These are phyloP conservation scores for Candida palmyrensis DNA, from an alignment of 805 yeast genomes.

Conservation along the genomic window DNA sequence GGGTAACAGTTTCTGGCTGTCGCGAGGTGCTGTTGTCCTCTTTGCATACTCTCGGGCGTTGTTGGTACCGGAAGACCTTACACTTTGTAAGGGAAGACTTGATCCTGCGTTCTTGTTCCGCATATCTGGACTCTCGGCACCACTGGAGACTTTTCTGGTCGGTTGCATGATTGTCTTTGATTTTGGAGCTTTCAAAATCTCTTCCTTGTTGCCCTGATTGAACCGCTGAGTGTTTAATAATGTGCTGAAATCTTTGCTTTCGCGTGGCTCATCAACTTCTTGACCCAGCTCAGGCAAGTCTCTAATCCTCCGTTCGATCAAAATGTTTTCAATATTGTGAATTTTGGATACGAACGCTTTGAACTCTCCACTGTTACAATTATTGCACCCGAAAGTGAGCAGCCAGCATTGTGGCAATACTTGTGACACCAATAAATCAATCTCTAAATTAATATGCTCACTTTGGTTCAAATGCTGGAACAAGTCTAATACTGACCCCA, in stretches of 20 bases:
- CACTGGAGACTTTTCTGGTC: conserved; percentile 4
- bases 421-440: conserved; percentile 23
- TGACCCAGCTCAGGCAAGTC: conserved; percentile 14
- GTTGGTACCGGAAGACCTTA: neutral
- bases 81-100: conserved; percentile 5
- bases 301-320: conserved; percentile 15
- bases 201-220: conserved; percentile 17
- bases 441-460: conserved; percentile 23
- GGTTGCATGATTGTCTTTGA: conserved; percentile 19
- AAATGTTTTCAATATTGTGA: conserved; percentile 15
- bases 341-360: conserved; percentile 19
- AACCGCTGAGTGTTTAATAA: conserved; percentile 26
- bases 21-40: no score
- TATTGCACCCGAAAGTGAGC: conserved; percentile 34
- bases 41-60: no score
- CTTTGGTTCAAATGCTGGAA: conserved; percentile 47
- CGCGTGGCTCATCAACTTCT: neutral
- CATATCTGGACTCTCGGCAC: conserved; percentile 3
- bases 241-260: conserved; percentile 21
- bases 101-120: conserved; percentile 1
- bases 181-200: conserved; percentile 17
- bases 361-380: conserved; percentile 31
- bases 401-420: conserved; percentile 27
- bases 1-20: conserved; percentile 1
- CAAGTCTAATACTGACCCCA: conserved; percentile 41